Percentiles rank a stretch among this genome's conserved stretches.
Conservation (phyloP, 139 green algal genomes). For the Chlamydomonas applanata region DNA sequence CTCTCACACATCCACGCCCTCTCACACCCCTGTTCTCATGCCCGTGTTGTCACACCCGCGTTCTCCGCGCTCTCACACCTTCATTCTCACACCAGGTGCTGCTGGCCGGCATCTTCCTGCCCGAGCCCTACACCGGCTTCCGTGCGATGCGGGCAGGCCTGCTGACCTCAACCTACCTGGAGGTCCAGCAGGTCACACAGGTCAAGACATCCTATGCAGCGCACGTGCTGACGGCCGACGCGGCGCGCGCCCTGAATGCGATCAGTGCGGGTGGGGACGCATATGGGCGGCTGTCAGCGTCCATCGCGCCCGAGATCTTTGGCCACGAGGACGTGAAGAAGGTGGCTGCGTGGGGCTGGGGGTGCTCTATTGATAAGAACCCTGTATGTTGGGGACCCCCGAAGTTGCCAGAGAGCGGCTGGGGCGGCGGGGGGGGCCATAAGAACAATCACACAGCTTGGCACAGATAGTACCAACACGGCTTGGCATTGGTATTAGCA, state of each 20-base stretch:
- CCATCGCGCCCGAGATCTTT: slow-evolving; percentile 92
- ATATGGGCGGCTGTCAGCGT: slow-evolving; percentile 76
- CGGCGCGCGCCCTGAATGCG: background rate
- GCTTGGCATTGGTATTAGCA: too few relatives aligned
- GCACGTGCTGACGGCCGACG: slow-evolving; percentile 35
- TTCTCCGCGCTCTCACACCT: too few relatives aligned
- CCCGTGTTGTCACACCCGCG: too few relatives aligned
- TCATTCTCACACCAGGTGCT: too few relatives aligned
- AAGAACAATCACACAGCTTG: too few relatives aligned
- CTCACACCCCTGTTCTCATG: too few relatives aligned
- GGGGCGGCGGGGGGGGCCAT: too few relatives aligned
- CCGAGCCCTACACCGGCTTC: slow-evolving; percentile 84
- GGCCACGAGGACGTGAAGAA: slow-evolving; percentile 95
- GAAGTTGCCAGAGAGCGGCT: background rate
- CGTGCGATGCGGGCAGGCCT: slow-evolving; percentile 75
- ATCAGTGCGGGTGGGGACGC: slow-evolving; percentile 58
- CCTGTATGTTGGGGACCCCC: too few relatives aligned
- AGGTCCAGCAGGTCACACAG: slow-evolving; percentile 51
- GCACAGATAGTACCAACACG: too few relatives aligned
- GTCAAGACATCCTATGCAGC: slow-evolving; percentile 56
- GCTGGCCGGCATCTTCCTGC: slow-evolving; percentile 91
- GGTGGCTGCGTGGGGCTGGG: slow-evolving; percentile 32
- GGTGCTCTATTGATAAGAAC: background rate
- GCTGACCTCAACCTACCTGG: slow-evolving; percentile 88
- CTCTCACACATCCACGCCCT: too few relatives aligned